These are phyloP conservation scores for Spiromastix sp. DNA, from an alignment of 2,329 filamentous ascomycete species.

Conservation along the genomic window DNA sequence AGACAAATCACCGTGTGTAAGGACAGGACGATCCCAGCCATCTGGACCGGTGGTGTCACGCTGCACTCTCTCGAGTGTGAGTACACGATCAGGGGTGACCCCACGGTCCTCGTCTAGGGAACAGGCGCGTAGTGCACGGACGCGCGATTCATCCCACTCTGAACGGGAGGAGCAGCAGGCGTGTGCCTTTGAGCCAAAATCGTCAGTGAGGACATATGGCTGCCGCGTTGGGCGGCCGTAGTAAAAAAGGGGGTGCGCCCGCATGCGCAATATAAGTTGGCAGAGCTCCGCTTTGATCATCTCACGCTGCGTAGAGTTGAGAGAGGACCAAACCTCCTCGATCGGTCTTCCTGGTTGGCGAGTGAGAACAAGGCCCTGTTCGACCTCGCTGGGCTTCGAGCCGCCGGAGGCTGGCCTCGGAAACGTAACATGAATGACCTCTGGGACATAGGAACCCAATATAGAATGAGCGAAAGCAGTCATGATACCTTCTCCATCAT, in stretches of 20 bases:
- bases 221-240: constrained; percentile 9
- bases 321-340: constrained; percentile 9
- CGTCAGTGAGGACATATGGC: constrained; percentile 7
- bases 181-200: not conserved
- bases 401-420: not conserved
- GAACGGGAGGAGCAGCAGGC: constrained; percentile 7
- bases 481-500: constrained; percentile 9
- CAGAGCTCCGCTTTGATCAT: constrained; percentile 9
- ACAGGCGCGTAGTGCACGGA: constrained; percentile 5
- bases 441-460: constrained; percentile 10
- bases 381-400: not conserved
- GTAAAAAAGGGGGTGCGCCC: constrained; percentile 8
- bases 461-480: constrained; percentile 9
- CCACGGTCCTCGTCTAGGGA: constrained; percentile 6
- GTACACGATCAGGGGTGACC: too few relatives aligned
- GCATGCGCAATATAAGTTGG: constrained; percentile 8
- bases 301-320: constrained; percentile 7
- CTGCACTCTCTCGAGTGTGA: constrained; percentile 9
- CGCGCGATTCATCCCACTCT: constrained; percentile 11
- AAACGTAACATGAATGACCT: constrained; percentile 5
- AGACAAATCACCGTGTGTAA: constrained; percentile 10
- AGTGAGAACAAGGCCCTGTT: constrained; percentile 9
- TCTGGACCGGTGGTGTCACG: constrained; percentile 6
- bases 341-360: constrained; percentile 7
- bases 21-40: constrained; percentile 9